Evolutionary conservation across 306 rosid species (phyloP).

Genomic region (Quercus aquifolioides): DNA sequence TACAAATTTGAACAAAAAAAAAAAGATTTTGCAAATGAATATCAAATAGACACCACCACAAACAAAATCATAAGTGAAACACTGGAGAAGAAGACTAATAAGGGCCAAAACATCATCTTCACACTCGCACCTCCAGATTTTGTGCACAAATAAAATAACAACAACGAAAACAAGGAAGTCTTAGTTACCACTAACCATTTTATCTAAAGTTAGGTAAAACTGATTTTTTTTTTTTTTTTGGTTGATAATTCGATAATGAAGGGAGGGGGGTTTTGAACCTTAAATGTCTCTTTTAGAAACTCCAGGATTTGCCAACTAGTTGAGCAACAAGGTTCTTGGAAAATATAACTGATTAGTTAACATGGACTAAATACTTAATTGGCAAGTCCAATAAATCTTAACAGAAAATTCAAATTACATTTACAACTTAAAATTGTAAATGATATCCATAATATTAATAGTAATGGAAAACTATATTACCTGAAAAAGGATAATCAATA

Average conservation of each 20-base stretch:
- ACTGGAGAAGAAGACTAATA: neutral
- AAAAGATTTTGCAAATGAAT: neutral
- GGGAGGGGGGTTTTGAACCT: too few species aligned
- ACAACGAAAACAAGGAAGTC: too few species aligned
- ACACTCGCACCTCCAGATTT: neutral
- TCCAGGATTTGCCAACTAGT: too few species aligned
- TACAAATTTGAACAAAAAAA: neutral
- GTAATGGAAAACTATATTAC: constrained; percentile 36
- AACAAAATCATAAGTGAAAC: neutral
- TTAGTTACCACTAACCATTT: too few species aligned
- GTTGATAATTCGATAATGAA: too few species aligned
- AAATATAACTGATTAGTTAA: neutral
- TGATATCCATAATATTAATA: neutral
- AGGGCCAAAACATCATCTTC: too few species aligned
- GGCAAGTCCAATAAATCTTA: neutral
- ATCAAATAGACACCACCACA: neutral
- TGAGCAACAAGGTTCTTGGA: too few species aligned
- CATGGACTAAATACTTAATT: neutral
- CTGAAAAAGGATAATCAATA: constrained; percentile 87
- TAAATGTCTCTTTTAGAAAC: too few species aligned
- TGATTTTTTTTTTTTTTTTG: too few species aligned
- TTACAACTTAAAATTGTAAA: neutral
- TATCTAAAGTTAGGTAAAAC: too few species aligned
- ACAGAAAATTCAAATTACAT: neutral
- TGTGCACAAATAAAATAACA: neutral